Evolutionary conservation across 2,329 filamentous ascomycete genomes (phyloP).

Genomic region (Bipolaris bicolor): DNA sequence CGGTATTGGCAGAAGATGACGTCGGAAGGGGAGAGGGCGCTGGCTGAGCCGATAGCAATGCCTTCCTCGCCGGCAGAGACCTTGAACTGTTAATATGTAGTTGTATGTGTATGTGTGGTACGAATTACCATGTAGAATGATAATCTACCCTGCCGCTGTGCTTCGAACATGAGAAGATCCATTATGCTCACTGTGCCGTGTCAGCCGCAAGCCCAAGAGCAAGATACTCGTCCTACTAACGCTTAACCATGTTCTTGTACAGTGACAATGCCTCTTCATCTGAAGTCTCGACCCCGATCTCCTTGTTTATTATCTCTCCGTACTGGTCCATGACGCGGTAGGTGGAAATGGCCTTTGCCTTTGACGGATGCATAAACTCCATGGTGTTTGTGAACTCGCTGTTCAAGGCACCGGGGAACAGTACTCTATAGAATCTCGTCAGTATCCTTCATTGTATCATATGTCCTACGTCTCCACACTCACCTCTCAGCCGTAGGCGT

Average conservation of each 20-base stretch:
- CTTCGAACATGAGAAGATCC: slow-evolving; percentile 98
- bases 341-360: slow-evolving; percentile 78
- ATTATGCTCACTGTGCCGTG: slow-evolving; percentile 71
- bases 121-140: slow-evolving; percentile 92
- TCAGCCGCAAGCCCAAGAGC: slow-evolving; percentile 6
- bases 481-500: slow-evolving; percentile 66
- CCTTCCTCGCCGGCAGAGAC: slow-evolving; percentile 91
- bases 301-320: slow-evolving; percentile 78
- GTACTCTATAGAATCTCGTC: slow-evolving; percentile 52
- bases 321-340: slow-evolving; percentile 92
- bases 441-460: background rate
- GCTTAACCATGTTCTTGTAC: slow-evolving; percentile 69
- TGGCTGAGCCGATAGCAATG: slow-evolving; percentile 86
- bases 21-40: slow-evolving; percentile 80
- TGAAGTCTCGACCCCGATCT: slow-evolving; percentile 69
- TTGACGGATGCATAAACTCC: slow-evolving; percentile 74
- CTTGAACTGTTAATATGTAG: slow-evolving; percentile 35
- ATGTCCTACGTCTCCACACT: slow-evolving; percentile 23
- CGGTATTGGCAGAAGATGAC: slow-evolving; percentile 95
- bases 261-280: slow-evolving; percentile 65
- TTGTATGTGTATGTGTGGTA: too few relatives aligned
- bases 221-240: slow-evolving; percentile 38
- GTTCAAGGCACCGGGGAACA: slow-evolving; percentile 93
- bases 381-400: slow-evolving; percentile 87
- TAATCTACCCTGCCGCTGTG: slow-evolving; percentile 89